phyloP scores from a whole-genome alignment of 2,329 filamentous ascomycete genomes.

The Zymoseptoria brevis region DNA sequence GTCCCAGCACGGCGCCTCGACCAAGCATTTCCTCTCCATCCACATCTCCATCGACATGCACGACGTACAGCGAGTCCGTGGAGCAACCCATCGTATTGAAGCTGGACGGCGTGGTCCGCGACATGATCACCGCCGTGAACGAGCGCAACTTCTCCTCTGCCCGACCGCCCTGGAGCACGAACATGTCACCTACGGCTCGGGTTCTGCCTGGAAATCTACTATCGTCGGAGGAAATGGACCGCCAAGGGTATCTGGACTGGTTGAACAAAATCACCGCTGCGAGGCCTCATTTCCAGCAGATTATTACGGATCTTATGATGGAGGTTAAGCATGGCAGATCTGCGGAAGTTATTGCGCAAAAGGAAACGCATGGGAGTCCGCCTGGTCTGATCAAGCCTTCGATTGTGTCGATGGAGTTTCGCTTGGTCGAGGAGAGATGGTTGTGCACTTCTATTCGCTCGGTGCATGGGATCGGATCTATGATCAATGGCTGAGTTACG shows the following conservation, averaged over 20 bases:
- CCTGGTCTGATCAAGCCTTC: not conserved
- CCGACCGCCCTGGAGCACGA: not conserved
- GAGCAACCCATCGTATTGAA: not conserved
- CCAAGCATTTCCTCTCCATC: not conserved
- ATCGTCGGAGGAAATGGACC: not conserved
- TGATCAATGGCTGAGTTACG: not conserved
- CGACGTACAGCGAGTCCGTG: not conserved
- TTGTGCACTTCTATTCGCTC: constrained; percentile 1
- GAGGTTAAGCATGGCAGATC: not conserved
- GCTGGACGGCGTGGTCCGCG: not conserved
- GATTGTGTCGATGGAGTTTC: not conserved
- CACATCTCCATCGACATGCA: not conserved
- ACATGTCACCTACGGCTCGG: not conserved
- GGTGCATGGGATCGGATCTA: not conserved
- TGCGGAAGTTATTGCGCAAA: not conserved
- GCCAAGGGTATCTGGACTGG: not conserved
- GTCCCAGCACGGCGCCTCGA: not conserved
- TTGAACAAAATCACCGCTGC: not conserved
- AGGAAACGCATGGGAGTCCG: not conserved
- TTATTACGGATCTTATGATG: not conserved
- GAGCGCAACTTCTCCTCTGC: not conserved
- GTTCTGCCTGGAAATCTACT: not conserved
- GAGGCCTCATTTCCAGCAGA: not conserved
- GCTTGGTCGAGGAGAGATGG: not conserved
- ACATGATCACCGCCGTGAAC: not conserved